Evolutionary conservation across 2,329 filamentous ascomycete genomes (phyloP), one percentile per base, ranked within the genome.

Genomic region (Fusarium brachygibbosum): DNA sequence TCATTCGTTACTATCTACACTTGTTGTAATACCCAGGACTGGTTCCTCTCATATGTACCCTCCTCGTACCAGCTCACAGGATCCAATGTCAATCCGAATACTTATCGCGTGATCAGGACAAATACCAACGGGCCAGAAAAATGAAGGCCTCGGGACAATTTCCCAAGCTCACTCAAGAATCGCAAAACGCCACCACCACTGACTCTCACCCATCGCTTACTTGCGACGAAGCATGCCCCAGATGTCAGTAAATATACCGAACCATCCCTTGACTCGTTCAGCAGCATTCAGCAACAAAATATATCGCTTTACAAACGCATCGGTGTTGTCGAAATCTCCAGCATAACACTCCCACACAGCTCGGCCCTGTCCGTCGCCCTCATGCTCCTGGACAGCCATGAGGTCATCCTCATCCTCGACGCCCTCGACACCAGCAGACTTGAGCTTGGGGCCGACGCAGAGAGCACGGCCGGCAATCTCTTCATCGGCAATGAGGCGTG

Each of bases 311-410:
- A 83, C 81, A 72, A 90, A 91, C 3, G 81, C 76, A 72, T 91
- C 89, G 17, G 82, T 81, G 63, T 86, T 81, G 59, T 84, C 80
- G 70, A 84, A 88, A 70, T 90, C 88, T 66, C 88, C 80, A 0
- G 83, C 87, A 75, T 88, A 89, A 44, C 84, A 80, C 74, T 92
- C 90, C 85, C 88, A 91, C 2, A 88, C 76, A 0, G 84, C 85
- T 34, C 79, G 79, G 52, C 83, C 81, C 55, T 74, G 69, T 13
- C 79, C 79, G 16, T 79, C 75, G 14, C 77, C 81, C 44, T 82
- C 80, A 28, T 81, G 79, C 7, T 70, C 66, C 11, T 58, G 52
- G 13, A 77, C 71, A 6, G 38, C 52, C 68, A 75, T 70, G 41
- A 70, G 64, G 5, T 58, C 48, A 42, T 49, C 81, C 76, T 56